A percentile compares a stretch with the other conserved stretches of the same genome.
Conservation (phyloP, 805 yeast species). For the Jamesozyma jinghongensis region DNA sequence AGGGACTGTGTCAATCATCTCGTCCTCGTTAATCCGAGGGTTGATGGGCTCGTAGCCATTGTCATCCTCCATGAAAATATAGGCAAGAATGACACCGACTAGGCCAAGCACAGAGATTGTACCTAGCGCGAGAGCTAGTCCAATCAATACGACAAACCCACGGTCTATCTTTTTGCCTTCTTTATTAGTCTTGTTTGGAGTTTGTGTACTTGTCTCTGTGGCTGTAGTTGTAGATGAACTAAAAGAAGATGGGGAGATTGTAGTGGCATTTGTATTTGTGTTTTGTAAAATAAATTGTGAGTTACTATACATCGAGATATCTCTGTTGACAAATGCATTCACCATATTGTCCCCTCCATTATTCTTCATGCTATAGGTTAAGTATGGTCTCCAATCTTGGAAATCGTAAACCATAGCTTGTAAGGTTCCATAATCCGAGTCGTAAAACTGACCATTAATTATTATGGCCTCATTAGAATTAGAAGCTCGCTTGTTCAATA, state of each 20-base stretch:
- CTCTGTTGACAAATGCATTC: slow-evolving; percentile 28
- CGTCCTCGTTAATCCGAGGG: slow-evolving; percentile 51
- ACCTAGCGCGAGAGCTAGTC: slow-evolving; percentile 58
- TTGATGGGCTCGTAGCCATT: slow-evolving; percentile 39
- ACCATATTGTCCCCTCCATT: slow-evolving; percentile 14
- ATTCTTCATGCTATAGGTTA: slow-evolving; percentile 4
- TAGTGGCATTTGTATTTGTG: slow-evolving; percentile 10
- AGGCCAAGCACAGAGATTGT: slow-evolving; percentile 36
- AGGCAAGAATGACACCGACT: slow-evolving; percentile 29
- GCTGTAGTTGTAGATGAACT: slow-evolving; percentile 11
- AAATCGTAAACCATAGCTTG: slow-evolving; percentile 18
- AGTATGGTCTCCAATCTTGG: slow-evolving; percentile 22
- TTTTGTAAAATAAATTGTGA: slow-evolving; percentile 18
- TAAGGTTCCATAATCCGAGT: slow-evolving; percentile 29
- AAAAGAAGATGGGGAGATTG: slow-evolving; percentile 8
- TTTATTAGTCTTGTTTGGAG: slow-evolving; percentile 2
- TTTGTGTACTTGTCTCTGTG: slow-evolving; percentile 9
- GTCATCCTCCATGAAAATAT: slow-evolving; percentile 31
- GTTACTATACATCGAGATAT: slow-evolving; percentile 28
- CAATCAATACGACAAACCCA: slow-evolving; percentile 62
- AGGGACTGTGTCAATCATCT: slow-evolving; percentile 54
- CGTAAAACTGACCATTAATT: slow-evolving; percentile 33
- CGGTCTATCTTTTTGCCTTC: slow-evolving; percentile 28
- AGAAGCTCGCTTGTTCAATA: background rate
- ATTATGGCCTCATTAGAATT: slow-evolving; percentile 10